phyloP scores from a whole-genome alignment of 805 yeast genomes.

The Kregervanrija pseudodelftensis region DNA sequence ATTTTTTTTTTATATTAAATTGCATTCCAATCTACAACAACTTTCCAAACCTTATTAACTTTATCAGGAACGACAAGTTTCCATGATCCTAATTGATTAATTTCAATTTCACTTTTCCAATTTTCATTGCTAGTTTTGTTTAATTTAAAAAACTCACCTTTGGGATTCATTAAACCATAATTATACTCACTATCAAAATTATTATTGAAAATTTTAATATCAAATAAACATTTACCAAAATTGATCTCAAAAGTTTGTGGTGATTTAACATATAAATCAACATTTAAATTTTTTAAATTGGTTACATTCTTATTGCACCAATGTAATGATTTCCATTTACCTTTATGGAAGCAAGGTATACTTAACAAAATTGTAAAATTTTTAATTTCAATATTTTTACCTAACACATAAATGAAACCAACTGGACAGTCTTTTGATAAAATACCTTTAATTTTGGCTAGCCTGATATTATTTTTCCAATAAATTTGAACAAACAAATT shows the following conservation, averaged over 20 bases:
- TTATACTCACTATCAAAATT: conserved; percentile 41
- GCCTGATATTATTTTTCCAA: conserved; percentile 58
- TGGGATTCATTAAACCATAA: conserved; percentile 67
- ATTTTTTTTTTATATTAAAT: background rate
- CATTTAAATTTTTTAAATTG: conserved; percentile 2
- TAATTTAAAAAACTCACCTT: conserved; percentile 67
- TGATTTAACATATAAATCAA: conserved; percentile 71
- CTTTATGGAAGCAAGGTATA: conserved; percentile 68
- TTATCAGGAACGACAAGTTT: conserved; percentile 76
- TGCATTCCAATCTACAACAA: conserved; percentile 79
- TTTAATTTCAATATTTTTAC: conserved; percentile 16
- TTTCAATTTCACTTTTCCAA: conserved; percentile 53
- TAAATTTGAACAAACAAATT: conserved; percentile 72
- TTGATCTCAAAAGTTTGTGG: conserved; percentile 71
- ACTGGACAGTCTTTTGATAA: conserved; percentile 62
- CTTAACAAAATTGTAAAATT: conserved; percentile 66
- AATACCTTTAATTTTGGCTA: conserved; percentile 72
- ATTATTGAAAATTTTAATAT: conserved; percentile 3
- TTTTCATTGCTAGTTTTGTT: conserved; percentile 39
- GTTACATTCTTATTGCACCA: conserved; percentile 44
- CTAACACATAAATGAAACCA: conserved; percentile 50
- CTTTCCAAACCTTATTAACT: conserved; percentile 73
- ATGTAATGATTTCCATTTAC: conserved; percentile 52
- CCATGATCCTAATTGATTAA: conserved; percentile 76
- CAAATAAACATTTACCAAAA: conserved; percentile 13